These are phyloP conservation scores for Stereocaulon alpinum DNA, from an alignment of 495 filamentous ascomycete species.

Conservation along the genomic window DNA sequence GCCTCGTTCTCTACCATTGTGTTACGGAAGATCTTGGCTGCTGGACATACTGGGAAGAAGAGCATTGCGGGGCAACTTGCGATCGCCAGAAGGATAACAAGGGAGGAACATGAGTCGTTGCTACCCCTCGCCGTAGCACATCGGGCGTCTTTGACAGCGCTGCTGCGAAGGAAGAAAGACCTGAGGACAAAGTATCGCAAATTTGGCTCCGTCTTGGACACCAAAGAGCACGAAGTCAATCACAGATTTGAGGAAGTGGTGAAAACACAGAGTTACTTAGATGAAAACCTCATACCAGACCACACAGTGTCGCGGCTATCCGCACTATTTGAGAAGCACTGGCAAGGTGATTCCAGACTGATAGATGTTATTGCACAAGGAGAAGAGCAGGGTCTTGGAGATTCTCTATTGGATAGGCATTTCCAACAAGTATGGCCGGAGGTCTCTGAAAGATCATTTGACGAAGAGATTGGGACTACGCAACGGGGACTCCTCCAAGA, in stretches of 20 bases:
- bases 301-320: conserved; percentile 23
- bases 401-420: conserved; percentile 50
- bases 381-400: conserved; percentile 45
- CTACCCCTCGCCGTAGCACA: conserved; percentile 63
- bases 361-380: conserved; percentile 55
- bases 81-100: conserved; percentile 47
- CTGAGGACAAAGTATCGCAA: conserved; percentile 40
- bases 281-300: conserved; percentile 14
- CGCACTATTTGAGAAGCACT: conserved; percentile 52
- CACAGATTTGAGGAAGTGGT: conserved; percentile 12
- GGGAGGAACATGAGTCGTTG: conserved; percentile 48
- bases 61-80: conserved; percentile 51
- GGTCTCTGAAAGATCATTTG: conserved; percentile 43
- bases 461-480: conserved; percentile 36
- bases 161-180: conserved; percentile 41
- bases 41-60: conserved; percentile 26
- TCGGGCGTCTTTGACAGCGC: conserved; percentile 45
- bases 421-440: conserved; percentile 60
- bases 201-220: conserved; percentile 49
- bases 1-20: conserved; percentile 70
- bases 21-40: conserved; percentile 53
- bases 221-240: conserved; percentile 35
- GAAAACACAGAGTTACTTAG: conserved; percentile 12
- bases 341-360: conserved; percentile 64
- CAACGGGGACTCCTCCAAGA: conserved; percentile 34